Evolutionary conservation across 1,139 yeast genomes (phyloP), one percentile per base, ranked within the genome.

Genomic region (Saccharomyces hybrid): DNA sequence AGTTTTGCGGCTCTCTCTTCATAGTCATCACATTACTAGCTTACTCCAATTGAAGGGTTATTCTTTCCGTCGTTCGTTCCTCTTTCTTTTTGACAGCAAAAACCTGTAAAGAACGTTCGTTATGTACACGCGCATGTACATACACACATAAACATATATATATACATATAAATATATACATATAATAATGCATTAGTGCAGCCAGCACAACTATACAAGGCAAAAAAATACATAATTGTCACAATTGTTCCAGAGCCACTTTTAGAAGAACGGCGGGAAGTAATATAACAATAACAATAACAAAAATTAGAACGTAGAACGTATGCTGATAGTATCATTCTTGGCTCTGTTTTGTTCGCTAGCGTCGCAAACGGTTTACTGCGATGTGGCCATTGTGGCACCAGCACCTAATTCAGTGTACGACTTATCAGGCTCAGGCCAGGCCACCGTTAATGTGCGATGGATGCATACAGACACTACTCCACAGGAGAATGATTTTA

Each of bases 391-490:
- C 8, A 64, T 85, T 48, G 69, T 78, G 2, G 61, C 75, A 2
- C 90, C 93, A 0, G 59, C 64, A 1, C 55, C 71, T 2, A 85
- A 83, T 4, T 66, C 72, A 14, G 60, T 79, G 1, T 83, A 61
- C 63, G 67, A 79, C 1, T 88, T 74, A 0, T 69, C 80, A 2
- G 44, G 47, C 4, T 76, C 79, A 2, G 80, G 82, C 0, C 50
- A 69, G 1, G 83, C 75, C 14, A 52, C 72, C 0, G 66, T 90
- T 48, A 66, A 72, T 0, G 62, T 88, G 21, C 61, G 71, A 29
- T 89, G 96, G 95, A 66, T 70, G 6, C 89, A 86, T 61, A 74
- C 74, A 44, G 79, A 75, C 28, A 65, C 71, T n/a, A 60, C 63
- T 1, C 86, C 85, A 2, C 60, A 74, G 2, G 68, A 85, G 48